These are phyloP conservation scores for Hygrophila difformis DNA, from an alignment of 257 asterid genomes.

Conservation along the genomic window DNA sequence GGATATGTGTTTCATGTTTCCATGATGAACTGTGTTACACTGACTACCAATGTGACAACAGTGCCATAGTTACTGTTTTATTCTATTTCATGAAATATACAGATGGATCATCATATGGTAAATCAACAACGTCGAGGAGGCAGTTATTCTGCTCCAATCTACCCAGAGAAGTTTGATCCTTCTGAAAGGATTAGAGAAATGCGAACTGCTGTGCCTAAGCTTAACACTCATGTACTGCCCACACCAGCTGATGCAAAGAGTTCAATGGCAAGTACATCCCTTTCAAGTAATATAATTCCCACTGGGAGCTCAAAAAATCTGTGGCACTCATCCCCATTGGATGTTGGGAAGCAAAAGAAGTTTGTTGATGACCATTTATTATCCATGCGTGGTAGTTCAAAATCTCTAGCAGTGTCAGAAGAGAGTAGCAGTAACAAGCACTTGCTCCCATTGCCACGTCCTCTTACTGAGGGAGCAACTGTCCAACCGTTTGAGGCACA, in stretches of 20 bases:
- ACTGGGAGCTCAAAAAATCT: slow-evolving; percentile 39
- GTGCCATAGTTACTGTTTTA: background rate
- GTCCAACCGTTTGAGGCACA: slow-evolving; percentile 38
- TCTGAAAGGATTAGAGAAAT: slow-evolving; percentile 53
- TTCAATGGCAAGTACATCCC: slow-evolving; percentile 32
- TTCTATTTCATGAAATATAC: slow-evolving; percentile 20
- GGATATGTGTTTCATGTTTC: slow-evolving; percentile 2
- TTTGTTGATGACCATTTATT: slow-evolving; percentile 31
- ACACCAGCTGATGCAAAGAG: slow-evolving; percentile 83
- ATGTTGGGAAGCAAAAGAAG: slow-evolving; percentile 49
- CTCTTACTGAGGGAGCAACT: slow-evolving; percentile 45
- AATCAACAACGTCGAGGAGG: slow-evolving; percentile 37
- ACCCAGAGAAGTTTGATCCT: slow-evolving; percentile 65
- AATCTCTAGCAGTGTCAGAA: slow-evolving; percentile 31
- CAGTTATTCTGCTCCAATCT: slow-evolving; percentile 90
- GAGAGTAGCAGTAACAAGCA: slow-evolving; percentile 42
- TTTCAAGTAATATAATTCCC: slow-evolving; percentile 24
- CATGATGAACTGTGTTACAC: slow-evolving; percentile 2
- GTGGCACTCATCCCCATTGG: slow-evolving; percentile 86
- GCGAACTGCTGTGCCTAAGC: slow-evolving; percentile 37
- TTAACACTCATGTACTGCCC: slow-evolving; percentile 71
- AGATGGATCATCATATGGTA: slow-evolving; percentile 51
- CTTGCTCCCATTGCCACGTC: slow-evolving; percentile 69
- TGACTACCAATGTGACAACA: background rate
- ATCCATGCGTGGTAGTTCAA: slow-evolving; percentile 21